A percentile compares a stretch with the other conserved stretches of the same genome.
phyloP scores from a whole-genome alignment of 2,329 filamentous ascomycete genomes.

The Fusarium sp. region DNA sequence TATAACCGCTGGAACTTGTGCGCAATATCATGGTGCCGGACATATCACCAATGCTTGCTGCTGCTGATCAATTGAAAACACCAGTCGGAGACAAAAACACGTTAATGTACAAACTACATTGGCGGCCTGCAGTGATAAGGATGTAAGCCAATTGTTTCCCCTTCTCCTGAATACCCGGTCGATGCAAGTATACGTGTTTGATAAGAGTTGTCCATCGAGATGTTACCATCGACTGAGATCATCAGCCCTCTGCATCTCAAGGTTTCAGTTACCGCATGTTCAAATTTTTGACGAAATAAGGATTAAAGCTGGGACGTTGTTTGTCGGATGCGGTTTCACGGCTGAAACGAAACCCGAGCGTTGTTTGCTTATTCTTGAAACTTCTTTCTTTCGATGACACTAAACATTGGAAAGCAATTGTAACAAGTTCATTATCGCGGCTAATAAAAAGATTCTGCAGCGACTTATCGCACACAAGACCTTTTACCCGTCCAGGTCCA shows the following conservation, averaged over 20 bases:
- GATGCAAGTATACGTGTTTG: constrained; percentile 23
- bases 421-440: background rate
- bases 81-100: constrained; percentile 14
- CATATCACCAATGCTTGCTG: constrained; percentile 9
- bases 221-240: constrained; percentile 3
- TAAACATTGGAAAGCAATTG: background rate
- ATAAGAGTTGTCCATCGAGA: constrained; percentile 14
- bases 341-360: background rate
- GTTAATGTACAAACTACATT: constrained; percentile 1
- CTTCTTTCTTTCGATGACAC: background rate
- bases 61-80: constrained; percentile 8
- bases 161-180: background rate
- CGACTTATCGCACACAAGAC: constrained; percentile 21
- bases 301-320: background rate
- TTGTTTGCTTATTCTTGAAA: background rate
- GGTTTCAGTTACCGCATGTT: background rate
- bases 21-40: constrained; percentile 11
- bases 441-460: constrained; percentile 16
- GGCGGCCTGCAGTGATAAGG: constrained; percentile 11
- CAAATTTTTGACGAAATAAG: background rate
- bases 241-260: background rate
- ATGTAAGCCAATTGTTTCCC: constrained; percentile 10
- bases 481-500: constrained; percentile 29
- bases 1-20: constrained; percentile 13
- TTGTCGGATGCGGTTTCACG: background rate